Base-by-base conservation (phyloP, 1,139 yeast genomes). In the Candida buenavistaensis region DNA sequence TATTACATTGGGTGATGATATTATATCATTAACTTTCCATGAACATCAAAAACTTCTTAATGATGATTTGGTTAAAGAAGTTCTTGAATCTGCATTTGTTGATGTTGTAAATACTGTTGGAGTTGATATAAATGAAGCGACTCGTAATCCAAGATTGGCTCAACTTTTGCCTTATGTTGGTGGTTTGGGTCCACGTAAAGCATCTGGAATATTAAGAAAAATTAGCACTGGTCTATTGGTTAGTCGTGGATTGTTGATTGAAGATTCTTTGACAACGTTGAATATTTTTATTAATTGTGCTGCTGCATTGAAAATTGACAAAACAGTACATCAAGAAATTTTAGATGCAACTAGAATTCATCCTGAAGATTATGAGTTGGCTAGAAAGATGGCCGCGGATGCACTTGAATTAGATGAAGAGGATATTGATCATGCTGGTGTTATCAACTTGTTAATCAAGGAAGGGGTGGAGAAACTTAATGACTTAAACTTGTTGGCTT, bases 381-480 rank as follows among this genome's bases (percentile, higher is more conserved):
- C 97, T 2, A 79, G 94, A 38, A 92, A 92, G 56, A 90, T 92
- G 89, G 97, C 97, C 7, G 94, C 96, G 2, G 98, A 92, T 68
- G 97, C 98, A 1, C 72, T 92, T 45, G 99, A 94, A 52, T 74
- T 89, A 46, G 97, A 90, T 52, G 98, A 94, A 52, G 97, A 90
- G 60, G 96, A 90, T 50, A 87, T 82, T 3, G 94, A 83, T 39
- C 69, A 83, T 42, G 95, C 95, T 39, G 97, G 95, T 30, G 89
- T 90, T 9, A 83, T 92, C 41, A 82, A 82, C 43, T 82, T 85
- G 51, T 72, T 92, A 46, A 75, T 84, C 59, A 82, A 80, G 41
- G 95, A 88, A 47, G 92, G 85, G 38, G 82, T 85, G n/a, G 85
- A 82, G 38, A 82, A 87, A 57, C 78, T 92, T 41, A 92, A 89